Evolutionary conservation across 805 yeast species (phyloP).

Genomic region (Pichia phayaonensis): DNA sequence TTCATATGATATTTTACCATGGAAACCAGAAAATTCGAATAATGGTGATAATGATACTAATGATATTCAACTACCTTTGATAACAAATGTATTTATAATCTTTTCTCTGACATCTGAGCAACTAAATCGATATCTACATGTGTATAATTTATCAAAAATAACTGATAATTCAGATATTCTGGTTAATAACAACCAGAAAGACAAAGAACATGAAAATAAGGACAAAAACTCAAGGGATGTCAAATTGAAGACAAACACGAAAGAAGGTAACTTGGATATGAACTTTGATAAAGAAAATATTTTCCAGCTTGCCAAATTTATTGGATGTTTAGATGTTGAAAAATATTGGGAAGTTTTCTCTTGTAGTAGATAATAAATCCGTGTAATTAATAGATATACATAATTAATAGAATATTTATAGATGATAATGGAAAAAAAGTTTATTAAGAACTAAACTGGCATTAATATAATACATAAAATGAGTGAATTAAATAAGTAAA

Average conservation of each 20-base stretch:
- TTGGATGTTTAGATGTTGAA: conserved; percentile 27
- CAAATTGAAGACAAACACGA: neutral
- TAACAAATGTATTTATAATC: conserved; percentile 19
- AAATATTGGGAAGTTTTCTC: conserved; percentile 22
- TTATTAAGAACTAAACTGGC: neutral
- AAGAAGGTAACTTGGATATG: neutral
- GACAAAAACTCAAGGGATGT: neutral
- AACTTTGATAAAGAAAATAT: conserved; percentile 12
- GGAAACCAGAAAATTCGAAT: neutral
- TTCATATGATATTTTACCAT: conserved; percentile 20
- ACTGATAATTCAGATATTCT: neutral
- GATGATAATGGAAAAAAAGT: neutral
- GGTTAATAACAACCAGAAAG: neutral
- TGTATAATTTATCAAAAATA: conserved; percentile 14
- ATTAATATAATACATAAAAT: neutral
- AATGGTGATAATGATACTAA: neutral
- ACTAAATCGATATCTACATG: conserved; percentile 16
- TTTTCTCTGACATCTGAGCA: conserved; percentile 17
- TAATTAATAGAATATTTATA: neutral
- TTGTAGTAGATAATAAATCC: neutral
- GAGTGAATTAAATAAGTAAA: neutral
- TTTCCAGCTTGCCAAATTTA: conserved; percentile 22
- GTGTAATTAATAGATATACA: neutral
- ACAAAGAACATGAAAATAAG: neutral
- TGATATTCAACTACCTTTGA: conserved; percentile 14